Conservation (phyloP, 2,329 filamentous ascomycete genomes). For the Trichoderma breve region DNA sequence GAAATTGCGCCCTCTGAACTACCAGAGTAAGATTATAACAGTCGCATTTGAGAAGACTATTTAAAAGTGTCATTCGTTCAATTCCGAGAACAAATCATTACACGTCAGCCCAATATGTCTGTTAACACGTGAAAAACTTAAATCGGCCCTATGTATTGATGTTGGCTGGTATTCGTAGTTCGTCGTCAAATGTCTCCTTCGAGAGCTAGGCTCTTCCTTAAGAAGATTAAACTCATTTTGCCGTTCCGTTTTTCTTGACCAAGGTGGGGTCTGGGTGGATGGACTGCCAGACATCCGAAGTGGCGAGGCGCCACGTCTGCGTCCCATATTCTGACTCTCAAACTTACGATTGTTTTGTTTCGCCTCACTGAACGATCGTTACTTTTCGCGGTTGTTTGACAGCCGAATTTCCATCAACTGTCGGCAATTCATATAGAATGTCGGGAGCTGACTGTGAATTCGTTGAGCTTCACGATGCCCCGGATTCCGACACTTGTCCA, state of each 20-base stretch:
- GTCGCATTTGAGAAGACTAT: neutral
- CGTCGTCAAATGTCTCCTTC: neutral
- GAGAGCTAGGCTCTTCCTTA: neutral
- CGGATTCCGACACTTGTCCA: neutral
- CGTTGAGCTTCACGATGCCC: neutral
- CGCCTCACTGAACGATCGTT: neutral
- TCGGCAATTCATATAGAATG: neutral
- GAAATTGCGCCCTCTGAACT: too few species aligned
- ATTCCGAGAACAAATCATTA: neutral
- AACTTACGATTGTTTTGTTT: neutral
- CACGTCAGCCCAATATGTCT: neutral
- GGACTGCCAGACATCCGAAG: neutral
- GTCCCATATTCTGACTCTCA: neutral
- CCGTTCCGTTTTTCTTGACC: neutral
- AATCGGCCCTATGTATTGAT: neutral
- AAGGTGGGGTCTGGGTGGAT: neutral
- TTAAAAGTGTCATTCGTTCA: neutral
- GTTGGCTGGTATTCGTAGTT: neutral
- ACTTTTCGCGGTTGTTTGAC: neutral
- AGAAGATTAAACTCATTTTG: neutral
- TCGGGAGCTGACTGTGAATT: neutral
- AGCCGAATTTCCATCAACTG: fast-evolving
- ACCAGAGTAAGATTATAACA: neutral
- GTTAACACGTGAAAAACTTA: neutral
- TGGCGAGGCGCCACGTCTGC: neutral